These are phyloP conservation scores for Penicillium brevicompactum DNA, from an alignment of 2,329 filamentous ascomycete species.

Conservation along the genomic window DNA sequence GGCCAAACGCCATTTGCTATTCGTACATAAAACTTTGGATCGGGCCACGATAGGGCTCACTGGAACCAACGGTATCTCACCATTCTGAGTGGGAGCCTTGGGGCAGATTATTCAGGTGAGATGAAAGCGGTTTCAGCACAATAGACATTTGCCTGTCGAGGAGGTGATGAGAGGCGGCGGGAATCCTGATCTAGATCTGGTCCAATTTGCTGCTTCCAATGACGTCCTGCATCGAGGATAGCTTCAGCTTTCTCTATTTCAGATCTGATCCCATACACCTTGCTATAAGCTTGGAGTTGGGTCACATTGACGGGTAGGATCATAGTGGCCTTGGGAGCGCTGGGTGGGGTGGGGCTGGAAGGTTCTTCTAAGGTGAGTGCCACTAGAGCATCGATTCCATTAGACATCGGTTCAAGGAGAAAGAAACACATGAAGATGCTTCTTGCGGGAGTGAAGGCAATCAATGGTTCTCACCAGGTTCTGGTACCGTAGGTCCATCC, in stretches of 20 bases:
- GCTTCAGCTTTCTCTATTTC: slow-evolving; percentile 51
- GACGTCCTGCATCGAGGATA: slow-evolving; percentile 48
- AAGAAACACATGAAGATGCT: slow-evolving; percentile 22
- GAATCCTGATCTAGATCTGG: slow-evolving; percentile 57
- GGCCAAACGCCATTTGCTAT: not conserved
- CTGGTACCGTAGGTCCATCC: slow-evolving; percentile 59
- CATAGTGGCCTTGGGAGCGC: slow-evolving; percentile 31
- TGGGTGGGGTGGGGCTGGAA: not conserved
- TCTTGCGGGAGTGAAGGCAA: slow-evolving; percentile 1
- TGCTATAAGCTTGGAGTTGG: slow-evolving; percentile 44
- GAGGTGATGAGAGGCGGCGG: slow-evolving; percentile 54
- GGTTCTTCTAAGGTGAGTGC: not conserved
- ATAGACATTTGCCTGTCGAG: slow-evolving; percentile 52
- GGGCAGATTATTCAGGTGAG: slow-evolving; percentile 17
- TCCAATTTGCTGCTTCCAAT: slow-evolving; percentile 55
- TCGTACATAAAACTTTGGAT: not conserved
- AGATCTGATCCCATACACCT: slow-evolving; percentile 44
- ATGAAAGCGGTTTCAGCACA: slow-evolving; percentile 54
- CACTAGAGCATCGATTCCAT: slow-evolving; percentile 14
- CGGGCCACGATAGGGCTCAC: not conserved
- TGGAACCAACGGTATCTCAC: not conserved
- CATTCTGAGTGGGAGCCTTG: not conserved
- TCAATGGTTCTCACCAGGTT: slow-evolving; percentile 56
- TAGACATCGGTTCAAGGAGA: slow-evolving; percentile 15
- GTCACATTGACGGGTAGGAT: slow-evolving; percentile 39